Percentiles rank a stretch among this genome's conserved stretches.
Conservation (phyloP, 2,329 filamentous ascomycete species). For the Neurospora sp. region DNA sequence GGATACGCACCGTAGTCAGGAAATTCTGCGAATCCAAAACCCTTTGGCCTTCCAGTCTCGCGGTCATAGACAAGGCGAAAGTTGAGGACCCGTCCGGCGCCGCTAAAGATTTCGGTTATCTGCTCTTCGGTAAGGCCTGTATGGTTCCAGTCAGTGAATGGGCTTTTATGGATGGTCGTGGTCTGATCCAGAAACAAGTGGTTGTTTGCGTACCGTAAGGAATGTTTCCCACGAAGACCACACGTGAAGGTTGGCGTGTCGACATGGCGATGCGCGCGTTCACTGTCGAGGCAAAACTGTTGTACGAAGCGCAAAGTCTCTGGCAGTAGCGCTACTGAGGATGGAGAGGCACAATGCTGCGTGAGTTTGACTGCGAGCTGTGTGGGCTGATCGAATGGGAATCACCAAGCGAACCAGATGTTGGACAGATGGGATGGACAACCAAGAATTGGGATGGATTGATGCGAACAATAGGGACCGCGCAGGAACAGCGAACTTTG, state of each 20-base stretch:
- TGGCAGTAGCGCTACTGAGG: not conserved
- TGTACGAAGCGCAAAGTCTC: not conserved
- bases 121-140: slow-evolving; percentile 93
- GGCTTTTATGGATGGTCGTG: not conserved
- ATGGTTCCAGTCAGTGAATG: slow-evolving; percentile 3
- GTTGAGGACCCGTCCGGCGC: slow-evolving; percentile 80
- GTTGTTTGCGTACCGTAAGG: slow-evolving; percentile 53
- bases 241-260: slow-evolving; percentile 64
- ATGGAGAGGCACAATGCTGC: not conserved
- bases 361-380: not conserved
- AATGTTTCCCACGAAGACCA: slow-evolving; percentile 80
- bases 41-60: slow-evolving; percentile 88
- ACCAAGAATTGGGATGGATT: not conserved
- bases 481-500: not conserved
- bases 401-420: not conserved
- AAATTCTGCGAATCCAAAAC: slow-evolving; percentile 95
- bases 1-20: slow-evolving; percentile 64
- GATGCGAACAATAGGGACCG: not conserved
- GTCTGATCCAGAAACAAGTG: not conserved
- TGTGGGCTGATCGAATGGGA: not conserved
- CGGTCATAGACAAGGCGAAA: slow-evolving; percentile 94
- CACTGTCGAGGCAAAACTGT: not conserved
- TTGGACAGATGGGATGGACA: not conserved
- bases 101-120: slow-evolving; percentile 87
- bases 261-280: slow-evolving; percentile 43